Base-by-base conservation (phyloP, 345 rosid species). In the Pseudoturritis turrita region DNA sequence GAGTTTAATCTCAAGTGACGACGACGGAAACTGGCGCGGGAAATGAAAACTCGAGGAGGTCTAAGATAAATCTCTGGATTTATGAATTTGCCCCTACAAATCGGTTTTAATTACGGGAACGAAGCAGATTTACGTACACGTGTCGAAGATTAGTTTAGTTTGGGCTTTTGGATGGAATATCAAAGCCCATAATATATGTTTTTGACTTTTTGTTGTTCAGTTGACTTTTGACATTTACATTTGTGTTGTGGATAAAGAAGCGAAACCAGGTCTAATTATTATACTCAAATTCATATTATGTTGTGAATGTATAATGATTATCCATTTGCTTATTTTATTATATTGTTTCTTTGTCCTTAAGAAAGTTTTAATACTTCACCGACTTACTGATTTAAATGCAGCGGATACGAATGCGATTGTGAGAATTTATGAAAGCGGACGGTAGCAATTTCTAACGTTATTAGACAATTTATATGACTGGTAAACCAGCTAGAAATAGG, bases 21-120 rank as follows among this genome's bases (percentile, higher is more conserved):
- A 54, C 18, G 60, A 69, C 10, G 37, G 75, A 43, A 57, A 53
- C 47, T 68, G 41, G 23, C 31, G 12, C 79, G 79, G 75, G 75
- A 76, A 70, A 70, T 45, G 29, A 33, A 13, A 12, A 22, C 12
- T 49, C 13, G 51, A 46, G 40, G 61, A 57, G 26, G 45, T 39
- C 14, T 67, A 10, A n/a, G 13, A 56, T 67, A 8, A 0, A 15
- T 53, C 17, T 9, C 0, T 8, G n/a, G 7, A 62, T 19, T 62
- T 18, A 69, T 65, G 11, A 11, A 2, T 36, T 45, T 76, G 6
- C 65, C 71, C 74, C 44, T 58, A 2, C 1, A 14, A 2, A 26
- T 68, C 2, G 25, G 4, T 10, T 1, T 0, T 33, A 8, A 33
- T 33, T 33, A 33, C 37, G 37, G 37, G 10, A 8, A 33, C 3